Evolutionary conservation across 345 rosid species (phyloP), one percentile per base, ranked within the genome.

Genomic region (Sonneratia alba): DNA sequence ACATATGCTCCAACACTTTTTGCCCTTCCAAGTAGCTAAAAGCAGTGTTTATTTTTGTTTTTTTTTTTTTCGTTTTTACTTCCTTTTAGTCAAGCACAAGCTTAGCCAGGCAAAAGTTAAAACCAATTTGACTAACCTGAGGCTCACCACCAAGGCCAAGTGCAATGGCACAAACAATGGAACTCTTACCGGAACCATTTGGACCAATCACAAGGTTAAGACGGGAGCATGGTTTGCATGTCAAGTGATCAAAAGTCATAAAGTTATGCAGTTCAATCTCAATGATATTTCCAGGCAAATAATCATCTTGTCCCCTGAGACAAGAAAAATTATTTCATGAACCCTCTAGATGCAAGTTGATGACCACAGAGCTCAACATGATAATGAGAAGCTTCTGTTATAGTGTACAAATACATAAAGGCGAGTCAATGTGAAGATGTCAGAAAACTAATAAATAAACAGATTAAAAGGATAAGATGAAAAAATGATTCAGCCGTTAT

Each of bases 161-260:
- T 1, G 96, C 98, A 76, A 91, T 94, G 72, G 98, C 98, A 66
- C 98, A 94, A 57, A 94, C 98, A 74, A 94, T 85, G 70, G 98
- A 90, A 76, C 98, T 94, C 83, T 94, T 94, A 18, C 98, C 98
- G 3, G 97, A 91, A 51, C 97, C 98, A 68, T 94, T 94, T 15
- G 98, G 98, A 70, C 98, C 98, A 78, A 94, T 90, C 6, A 94
- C 92, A 71, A 94, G 92, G 85, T 91, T 91, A 71, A 94, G 77
- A 34, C 97, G 91, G 16, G 98, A 81, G 21, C 89, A 92, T 27
- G 98, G 98, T 75, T 87, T 90, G 85, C 93, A 94, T 7, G 82
- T 78, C 77, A 91, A 78, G 79, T 82, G 81, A 73, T 88, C 86
- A 73, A 90, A 94, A 0, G 97, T 94, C 97, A 94, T 94, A 75